Conservation (phyloP, 345 rosid species). For the Pelargonium nanum region DNA sequence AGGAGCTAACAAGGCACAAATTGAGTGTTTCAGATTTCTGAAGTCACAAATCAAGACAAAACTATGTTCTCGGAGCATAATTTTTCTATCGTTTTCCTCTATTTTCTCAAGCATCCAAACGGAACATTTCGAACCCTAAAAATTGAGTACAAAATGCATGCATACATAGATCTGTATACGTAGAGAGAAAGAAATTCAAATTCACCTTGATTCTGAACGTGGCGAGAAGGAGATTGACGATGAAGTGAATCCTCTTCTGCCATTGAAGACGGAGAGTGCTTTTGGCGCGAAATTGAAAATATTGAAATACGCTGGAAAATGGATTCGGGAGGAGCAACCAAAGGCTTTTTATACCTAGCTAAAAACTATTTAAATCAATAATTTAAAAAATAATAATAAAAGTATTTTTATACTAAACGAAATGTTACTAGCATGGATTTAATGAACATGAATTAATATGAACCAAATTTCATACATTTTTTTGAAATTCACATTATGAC, state of each 20-base stretch:
- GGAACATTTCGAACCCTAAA: neutral
- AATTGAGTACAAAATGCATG: neutral
- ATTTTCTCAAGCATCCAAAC: neutral
- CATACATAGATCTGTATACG: neutral
- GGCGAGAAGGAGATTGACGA: neutral
- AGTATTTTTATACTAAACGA: no score
- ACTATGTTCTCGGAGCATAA: no score
- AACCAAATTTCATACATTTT: no score
- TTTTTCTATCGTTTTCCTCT: no score
- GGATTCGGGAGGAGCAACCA: no score
- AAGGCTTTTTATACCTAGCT: no score
- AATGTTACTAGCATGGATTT: no score
- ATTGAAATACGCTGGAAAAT: conserved; percentile 7
- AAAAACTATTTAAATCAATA: no score
- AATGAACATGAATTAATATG: no score
- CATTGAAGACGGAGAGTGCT: neutral
- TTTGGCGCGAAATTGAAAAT: conserved; percentile 23
- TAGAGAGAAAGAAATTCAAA: neutral
- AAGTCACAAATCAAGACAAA: no score
- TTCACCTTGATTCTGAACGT: conserved; percentile 3
- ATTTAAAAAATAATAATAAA: no score
- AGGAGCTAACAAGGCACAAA: neutral
- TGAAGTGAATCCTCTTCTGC: neutral
- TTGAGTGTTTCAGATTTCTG: neutral
- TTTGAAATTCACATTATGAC: no score